Evolutionary conservation across 2,329 filamentous ascomycete species (phyloP), one percentile per base, ranked within the genome.

Genomic region (Orbilia oligospora): DNA sequence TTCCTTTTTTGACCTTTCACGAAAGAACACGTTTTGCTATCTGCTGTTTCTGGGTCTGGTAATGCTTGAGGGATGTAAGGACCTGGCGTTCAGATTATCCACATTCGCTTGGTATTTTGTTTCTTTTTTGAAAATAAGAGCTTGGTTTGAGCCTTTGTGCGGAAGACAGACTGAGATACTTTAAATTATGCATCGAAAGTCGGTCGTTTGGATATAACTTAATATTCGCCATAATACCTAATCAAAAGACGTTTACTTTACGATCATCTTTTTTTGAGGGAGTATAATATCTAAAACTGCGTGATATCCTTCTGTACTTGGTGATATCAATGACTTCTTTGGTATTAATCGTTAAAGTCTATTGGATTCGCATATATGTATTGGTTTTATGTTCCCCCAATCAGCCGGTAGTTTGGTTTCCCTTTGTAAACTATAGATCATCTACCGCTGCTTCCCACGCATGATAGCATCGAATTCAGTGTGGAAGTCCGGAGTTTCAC

Each of bases 391-490:
- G 49, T 5, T 51, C 61, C n/a, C n/a, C 61, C 46, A 48, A 27
- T 22, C 1, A n/a, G 44, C n/a, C 30, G 16, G 22, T 3, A 14
- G 20, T 30, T 48, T 27, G 3, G 8, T 64, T 36, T 44, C 12
- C 2, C 6, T 36, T 3, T 30, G 33, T 22, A 20, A 49, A 14
- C 5, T 44, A 41, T 58, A 27, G 9, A 27, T 38, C 24, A 51
- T 81, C 70, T 82, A 82, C 81, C 81, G 80, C n/a, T 82, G 87
- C 90, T 97, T 97, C 88, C 91, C 92, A 85, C 97, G 87, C 88
- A 93, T 93, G 41, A 79, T 73, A 85, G 90, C 89, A 90, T 97
- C 95, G 90, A 97, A 94, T 89, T 98, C 95, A 72, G 93, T 91
- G 82, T 97, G 94, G 85, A 97, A 91, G 67, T 91, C 90, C 24